Base-by-base conservation (phyloP, 2,329 filamentous ascomycete genomes). In the Epichloe brachyelytri region DNA sequence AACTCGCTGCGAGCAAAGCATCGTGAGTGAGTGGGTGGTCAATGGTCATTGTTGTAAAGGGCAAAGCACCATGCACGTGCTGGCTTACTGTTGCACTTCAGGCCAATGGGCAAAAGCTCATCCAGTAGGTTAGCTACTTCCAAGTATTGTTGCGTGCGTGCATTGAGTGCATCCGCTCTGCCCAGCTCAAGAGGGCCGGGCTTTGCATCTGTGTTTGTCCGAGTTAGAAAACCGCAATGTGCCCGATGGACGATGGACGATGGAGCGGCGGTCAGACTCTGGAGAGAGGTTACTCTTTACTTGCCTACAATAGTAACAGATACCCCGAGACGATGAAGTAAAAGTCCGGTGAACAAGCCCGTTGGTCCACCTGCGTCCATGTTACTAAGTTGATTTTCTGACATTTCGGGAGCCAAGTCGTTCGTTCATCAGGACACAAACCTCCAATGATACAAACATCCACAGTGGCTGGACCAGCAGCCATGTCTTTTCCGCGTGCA, bases 21-120 rank as follows among this genome's bases (percentile, higher is more conserved):
- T 30, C 8, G 30, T 30, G 30, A 30, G 30, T 11, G 8, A 30
- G 10, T 10, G 30, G 30, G 10, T 30, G 30, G 8, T 30, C 30
- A 11, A 30, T 30, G 30, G 30, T 30, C 30, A 30, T 10, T 30
- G 8, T 30, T 11, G 30, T 10, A 10, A 10, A 10, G 3, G 8
- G 2, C 26, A 30, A n/a, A 47, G 48, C 20, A n/a, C 11, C 15
- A 34, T n/a, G 44, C 39, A 37, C 5, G 26, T n/a, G 14, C n/a
- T n/a, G 7, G 53, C 68, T 58, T 62, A 74, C 71, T 75, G 55
- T 75, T 74, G 59, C 72, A 75, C 52, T 71, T 70, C n/a, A 75
- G 64, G 2, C 72, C 71, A 2, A 65, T 58, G 0, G 65, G 60
- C 0, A 74, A 53, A 3, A 75, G 60, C 38, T 71, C 67, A 36